Evolutionary conservation across 352 stramenopile genomes (phyloP).

Genomic region (Paralagenidium karlingii): DNA sequence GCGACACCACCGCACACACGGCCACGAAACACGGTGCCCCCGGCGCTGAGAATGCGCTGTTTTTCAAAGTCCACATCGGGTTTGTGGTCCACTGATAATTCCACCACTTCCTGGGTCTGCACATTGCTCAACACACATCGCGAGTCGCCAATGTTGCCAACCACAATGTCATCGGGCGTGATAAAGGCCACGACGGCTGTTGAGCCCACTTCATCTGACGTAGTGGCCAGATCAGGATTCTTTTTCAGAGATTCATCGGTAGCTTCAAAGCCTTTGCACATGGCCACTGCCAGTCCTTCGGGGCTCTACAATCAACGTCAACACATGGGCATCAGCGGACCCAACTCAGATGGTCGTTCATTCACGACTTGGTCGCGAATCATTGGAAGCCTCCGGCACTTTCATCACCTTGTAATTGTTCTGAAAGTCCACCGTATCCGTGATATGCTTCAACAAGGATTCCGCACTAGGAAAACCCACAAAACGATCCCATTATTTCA

Average conservation of each 20-base stretch:
- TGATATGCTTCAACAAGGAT: conserved; percentile 47
- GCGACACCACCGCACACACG: conserved; percentile 76
- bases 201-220: conserved; percentile 71
- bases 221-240: conserved; percentile 42
- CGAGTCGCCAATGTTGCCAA: conserved; percentile 76
- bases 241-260: conserved; percentile 61
- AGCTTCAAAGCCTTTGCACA: conserved; percentile 63
- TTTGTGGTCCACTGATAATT: conserved; percentile 81
- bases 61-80: conserved; percentile 78
- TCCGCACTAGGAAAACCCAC: conserved; percentile 33
- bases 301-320: conserved; percentile 18
- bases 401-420: conserved; percentile 33
- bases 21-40: conserved; percentile 72
- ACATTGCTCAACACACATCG: conserved; percentile 73
- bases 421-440: conserved; percentile 59
- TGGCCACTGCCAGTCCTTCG: conserved; percentile 53
- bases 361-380: background rate
- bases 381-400: background rate
- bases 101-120: conserved; percentile 51
- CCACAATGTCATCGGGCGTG: conserved; percentile 70
- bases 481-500: background rate
- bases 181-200: conserved; percentile 73
- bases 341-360: no score
- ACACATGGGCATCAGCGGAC: background rate
- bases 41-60: conserved; percentile 70